Conservation (phyloP, 75 land plant genomes). For the Larix kaempferi region DNA sequence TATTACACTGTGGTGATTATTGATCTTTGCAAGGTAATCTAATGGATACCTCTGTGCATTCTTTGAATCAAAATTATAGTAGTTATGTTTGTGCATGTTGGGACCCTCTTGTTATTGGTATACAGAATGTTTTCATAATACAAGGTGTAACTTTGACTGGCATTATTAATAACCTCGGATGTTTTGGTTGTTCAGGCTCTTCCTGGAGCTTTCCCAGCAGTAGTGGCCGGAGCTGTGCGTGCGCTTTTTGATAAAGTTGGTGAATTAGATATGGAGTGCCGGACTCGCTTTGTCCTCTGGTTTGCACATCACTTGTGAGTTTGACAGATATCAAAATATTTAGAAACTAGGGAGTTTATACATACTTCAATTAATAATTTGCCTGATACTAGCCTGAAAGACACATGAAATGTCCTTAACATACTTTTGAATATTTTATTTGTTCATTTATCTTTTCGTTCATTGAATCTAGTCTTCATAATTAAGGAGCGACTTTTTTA, state of each 20-base stretch:
- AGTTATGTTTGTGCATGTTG: not conserved
- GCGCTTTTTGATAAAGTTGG: constrained; percentile 79
- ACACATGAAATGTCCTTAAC: not conserved
- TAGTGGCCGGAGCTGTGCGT: constrained; percentile 93
- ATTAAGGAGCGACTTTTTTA: too few species aligned
- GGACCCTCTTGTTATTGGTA: not conserved
- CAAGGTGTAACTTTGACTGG: not conserved
- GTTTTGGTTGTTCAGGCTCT: constrained; percentile 55
- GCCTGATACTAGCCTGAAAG: not conserved
- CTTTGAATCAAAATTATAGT: not conserved
- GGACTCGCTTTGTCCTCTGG: constrained; percentile 83
- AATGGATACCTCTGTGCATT: not conserved
- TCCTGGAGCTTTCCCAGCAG: constrained; percentile 97
- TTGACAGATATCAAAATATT: not conserved
- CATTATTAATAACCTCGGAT: constrained; percentile 3
- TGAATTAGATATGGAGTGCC: constrained; percentile 91
- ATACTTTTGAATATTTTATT: not conserved
- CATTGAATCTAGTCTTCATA: not conserved
- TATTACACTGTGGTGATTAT: constrained; percentile 96
- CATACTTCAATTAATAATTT: not conserved
- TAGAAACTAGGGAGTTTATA: not conserved
- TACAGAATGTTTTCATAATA: not conserved
- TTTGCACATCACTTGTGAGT: constrained; percentile 93
- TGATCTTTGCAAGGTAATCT: constrained; percentile 93
- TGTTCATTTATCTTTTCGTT: not conserved